Conservation (phyloP, 345 rosid species). For the Brassica juncea region DNA sequence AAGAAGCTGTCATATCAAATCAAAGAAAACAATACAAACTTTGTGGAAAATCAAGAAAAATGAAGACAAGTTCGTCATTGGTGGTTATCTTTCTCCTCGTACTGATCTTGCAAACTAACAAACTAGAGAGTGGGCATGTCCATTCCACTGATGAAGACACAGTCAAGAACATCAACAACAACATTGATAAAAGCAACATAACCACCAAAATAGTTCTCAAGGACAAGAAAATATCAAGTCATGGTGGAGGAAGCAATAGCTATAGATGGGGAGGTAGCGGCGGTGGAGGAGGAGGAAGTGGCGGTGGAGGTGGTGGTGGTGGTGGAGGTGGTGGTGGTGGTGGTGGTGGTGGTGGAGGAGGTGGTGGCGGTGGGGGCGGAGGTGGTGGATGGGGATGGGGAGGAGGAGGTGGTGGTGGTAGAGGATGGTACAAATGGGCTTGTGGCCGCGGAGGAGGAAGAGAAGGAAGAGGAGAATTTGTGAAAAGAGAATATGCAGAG, state of each 20-base stretch:
- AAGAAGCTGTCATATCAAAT: conserved; percentile 29
- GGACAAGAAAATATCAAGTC: conserved; percentile 31
- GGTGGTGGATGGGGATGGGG: conserved; percentile 36
- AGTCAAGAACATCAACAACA: conserved; percentile 22
- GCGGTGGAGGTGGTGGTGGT: background rate
- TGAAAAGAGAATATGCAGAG: conserved; percentile 56
- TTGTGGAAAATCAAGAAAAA: conserved; percentile 13
- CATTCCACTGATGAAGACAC: conserved; percentile 26
- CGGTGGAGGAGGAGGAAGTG: conserved; percentile 30
- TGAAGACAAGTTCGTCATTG: conserved; percentile 33
- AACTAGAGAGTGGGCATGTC: conserved; percentile 23
- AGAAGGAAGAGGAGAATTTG: conserved; percentile 44
- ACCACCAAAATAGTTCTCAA: conserved; percentile 26
- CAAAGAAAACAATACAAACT: conserved; percentile 17
- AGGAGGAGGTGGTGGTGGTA: conserved; percentile 48
- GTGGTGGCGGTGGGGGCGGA: background rate
- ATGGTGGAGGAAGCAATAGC: conserved; percentile 44
- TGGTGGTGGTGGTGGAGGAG: background rate
- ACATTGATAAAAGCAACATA: conserved; percentile 1
- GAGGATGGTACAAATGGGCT: conserved; percentile 64
- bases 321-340: background rate
- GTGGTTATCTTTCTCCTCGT: conserved; percentile 23
- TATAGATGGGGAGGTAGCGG: conserved; percentile 47
- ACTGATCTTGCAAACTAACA: conserved; percentile 24
- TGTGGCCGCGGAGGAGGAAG: conserved; percentile 36